These are phyloP conservation scores for Drechslerella dactyloides DNA, from an alignment of 2,329 filamentous ascomycete species.

Conservation along the genomic window DNA sequence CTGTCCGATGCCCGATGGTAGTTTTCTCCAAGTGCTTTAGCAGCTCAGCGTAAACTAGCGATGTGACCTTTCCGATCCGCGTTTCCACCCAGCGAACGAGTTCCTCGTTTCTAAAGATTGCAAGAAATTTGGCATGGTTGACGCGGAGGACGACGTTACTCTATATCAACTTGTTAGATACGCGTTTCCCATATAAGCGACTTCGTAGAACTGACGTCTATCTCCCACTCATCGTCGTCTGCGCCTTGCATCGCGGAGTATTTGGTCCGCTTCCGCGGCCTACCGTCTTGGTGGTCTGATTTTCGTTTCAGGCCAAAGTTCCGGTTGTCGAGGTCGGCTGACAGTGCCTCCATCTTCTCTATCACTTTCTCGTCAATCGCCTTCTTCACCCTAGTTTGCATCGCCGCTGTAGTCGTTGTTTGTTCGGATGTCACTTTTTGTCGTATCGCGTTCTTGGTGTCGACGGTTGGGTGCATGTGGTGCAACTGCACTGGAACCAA, in stretches of 20 bases:
- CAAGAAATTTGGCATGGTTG: slow-evolving; percentile 83
- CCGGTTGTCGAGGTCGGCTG: slow-evolving; percentile 61
- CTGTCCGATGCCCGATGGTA: slow-evolving; percentile 61
- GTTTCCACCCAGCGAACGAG: slow-evolving; percentile 76
- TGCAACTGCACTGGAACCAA: slow-evolving; percentile 68
- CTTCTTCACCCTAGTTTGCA: slow-evolving; percentile 70
- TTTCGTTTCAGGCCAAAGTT: slow-evolving; percentile 57
- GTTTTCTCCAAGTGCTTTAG: slow-evolving; percentile 74
- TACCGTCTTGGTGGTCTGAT: slow-evolving; percentile 54
- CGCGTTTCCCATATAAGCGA: neutral
- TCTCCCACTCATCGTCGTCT: slow-evolving; percentile 54
- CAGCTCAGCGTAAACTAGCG: slow-evolving; percentile 76
- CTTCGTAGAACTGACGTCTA: slow-evolving; percentile 50
- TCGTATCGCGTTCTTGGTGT: slow-evolving; percentile 64
- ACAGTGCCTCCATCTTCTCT: slow-evolving; percentile 64
- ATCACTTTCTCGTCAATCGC: slow-evolving; percentile 67
- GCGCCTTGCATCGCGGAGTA: slow-evolving; percentile 11
- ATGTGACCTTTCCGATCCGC: slow-evolving; percentile 74
- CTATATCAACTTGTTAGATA: slow-evolving; percentile 59
- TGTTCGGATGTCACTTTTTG: slow-evolving; percentile 64
- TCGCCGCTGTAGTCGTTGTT: slow-evolving; percentile 64
- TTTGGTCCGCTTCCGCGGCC: slow-evolving; percentile 51
- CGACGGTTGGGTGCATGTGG: slow-evolving; percentile 66
- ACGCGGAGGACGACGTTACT: slow-evolving; percentile 75
- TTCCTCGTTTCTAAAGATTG: slow-evolving; percentile 79